Percentiles rank a stretch among this genome's conserved stretches.
Conservation (phyloP, 1,284 basidiomycete species). For the Ceratobasidium sp. region DNA sequence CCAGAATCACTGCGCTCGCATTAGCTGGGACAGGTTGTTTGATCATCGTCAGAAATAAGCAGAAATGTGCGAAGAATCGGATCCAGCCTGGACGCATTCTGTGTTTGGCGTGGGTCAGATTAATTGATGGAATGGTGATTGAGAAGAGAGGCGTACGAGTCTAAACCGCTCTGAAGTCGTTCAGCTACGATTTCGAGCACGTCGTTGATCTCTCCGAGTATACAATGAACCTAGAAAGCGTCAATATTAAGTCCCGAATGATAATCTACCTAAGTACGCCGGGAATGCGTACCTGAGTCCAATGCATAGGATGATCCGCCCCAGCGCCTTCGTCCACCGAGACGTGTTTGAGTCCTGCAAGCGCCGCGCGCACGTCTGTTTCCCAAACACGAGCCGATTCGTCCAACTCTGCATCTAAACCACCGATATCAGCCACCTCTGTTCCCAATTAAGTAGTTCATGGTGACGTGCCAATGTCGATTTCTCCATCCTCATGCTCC, state of each 20-base stretch:
- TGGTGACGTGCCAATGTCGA: neutral
- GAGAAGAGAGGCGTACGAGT: neutral
- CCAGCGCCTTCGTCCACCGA: slow-evolving; percentile 29
- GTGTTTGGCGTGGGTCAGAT: neutral
- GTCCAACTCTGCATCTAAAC: slow-evolving; percentile 48
- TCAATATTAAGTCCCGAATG: slow-evolving; percentile 53
- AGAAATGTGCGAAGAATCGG: slow-evolving; percentile 96
- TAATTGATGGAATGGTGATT: neutral
- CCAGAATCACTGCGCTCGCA: slow-evolving; percentile 82
- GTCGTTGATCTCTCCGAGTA: slow-evolving; percentile 56
- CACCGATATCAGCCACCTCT: slow-evolving; percentile 22
- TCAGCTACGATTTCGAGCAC: slow-evolving; percentile 44
- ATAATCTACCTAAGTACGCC: slow-evolving; percentile 57
- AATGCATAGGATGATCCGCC: slow-evolving; percentile 29
- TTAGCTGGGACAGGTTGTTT: slow-evolving; percentile 74
- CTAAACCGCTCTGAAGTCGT: slow-evolving; percentile 5
- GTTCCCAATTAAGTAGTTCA: neutral
- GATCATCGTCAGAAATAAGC: slow-evolving; percentile 87
- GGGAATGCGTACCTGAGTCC: slow-evolving; percentile 21
- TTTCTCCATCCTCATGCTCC: slow-evolving; percentile 60
- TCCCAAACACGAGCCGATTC: slow-evolving; percentile 49
- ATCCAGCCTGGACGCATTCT: slow-evolving; percentile 53
- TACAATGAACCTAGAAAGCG: slow-evolving; percentile 83
- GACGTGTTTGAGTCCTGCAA: slow-evolving; percentile 1
- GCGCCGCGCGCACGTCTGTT: slow-evolving; percentile 7